Base-by-base conservation (phyloP, 805 yeast species). In the Jamesozyma gamospora region DNA sequence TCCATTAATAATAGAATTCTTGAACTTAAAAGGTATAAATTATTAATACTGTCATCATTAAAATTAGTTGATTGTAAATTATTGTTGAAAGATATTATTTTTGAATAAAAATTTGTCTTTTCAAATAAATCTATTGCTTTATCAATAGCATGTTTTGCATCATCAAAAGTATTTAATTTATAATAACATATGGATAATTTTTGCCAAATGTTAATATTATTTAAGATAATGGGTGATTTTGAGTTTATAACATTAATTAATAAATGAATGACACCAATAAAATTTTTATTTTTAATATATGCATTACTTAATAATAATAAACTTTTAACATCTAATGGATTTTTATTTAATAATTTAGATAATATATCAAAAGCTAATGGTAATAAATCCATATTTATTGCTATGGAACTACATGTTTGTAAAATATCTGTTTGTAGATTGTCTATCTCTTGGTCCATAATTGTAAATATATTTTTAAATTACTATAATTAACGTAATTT, bases 101-200 rank as follows among this genome's bases (percentile, higher is more conserved):
- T 21, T 21, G 24, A 21, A 21, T 29, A 14, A 15, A 14, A 14
- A 29, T 11, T 16, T 13, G 32, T n/a, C 3, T 12, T 31, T 25
- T 35, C 45, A 25, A 32, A 32, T n/a, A 34, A 15, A 18, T 30
- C 17, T 10, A 45, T 16, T 3, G 49, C 41, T 15, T 42, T 43
- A 6, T 16, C 12, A 4, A 51, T 47, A 7, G 53, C 50, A 32
- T 48, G 49, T 37, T 49, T 37, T 21, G 59, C 49, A 35, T 50
- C 53, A 27, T 49, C 55, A 31, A 46, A 53, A 25, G 43, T 40
- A 19, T 44, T 44, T 37, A 55, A 37, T 34, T 42, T 41, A 37
- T 49, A 52, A 29, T 53, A 52, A 15, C 53, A 43, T 14, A 47
- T 19, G 9, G 59, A 51, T 15, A 55, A 41, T 27, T 47, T 45